phyloP scores from a whole-genome alignment of 805 yeast genomes.

The Candida boidinii region DNA sequence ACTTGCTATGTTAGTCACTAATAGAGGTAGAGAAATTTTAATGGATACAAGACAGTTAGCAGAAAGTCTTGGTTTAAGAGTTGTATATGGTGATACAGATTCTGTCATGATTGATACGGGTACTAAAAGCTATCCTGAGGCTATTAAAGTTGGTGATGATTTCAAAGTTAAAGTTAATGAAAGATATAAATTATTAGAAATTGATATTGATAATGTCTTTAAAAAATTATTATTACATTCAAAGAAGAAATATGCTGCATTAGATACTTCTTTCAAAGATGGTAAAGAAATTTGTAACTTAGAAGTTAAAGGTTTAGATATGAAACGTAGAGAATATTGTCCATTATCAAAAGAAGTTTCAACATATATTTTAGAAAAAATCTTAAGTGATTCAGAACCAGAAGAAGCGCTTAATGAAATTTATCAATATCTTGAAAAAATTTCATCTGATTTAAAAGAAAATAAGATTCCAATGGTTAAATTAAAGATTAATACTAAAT shows the following conservation, averaged over 20 bases:
- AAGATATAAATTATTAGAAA: conserved; percentile 77
- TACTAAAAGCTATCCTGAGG: conserved; percentile 57
- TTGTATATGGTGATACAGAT: conserved; percentile 97
- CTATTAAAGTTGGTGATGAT: conserved; percentile 72
- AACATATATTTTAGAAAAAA: conserved; percentile 58
- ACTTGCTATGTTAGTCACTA: conserved; percentile 89
- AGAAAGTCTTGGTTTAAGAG: conserved; percentile 72
- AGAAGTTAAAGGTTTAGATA: conserved; percentile 94
- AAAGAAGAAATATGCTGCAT: conserved; percentile 97
- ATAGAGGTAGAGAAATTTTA: conserved; percentile 90
- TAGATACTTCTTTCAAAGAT: conserved; percentile 34
- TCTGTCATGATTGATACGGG: conserved; percentile 98
- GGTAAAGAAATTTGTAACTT: conserved; percentile 52
- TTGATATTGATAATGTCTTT: conserved; percentile 92
- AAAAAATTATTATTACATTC: conserved; percentile 78
- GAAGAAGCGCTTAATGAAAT: conserved; percentile 67
- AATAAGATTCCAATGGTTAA: conserved; percentile 59
- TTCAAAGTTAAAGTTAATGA: conserved; percentile 85
- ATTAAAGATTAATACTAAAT: conserved; percentile 73
- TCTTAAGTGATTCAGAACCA: conserved; percentile 66
- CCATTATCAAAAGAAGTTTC: conserved; percentile 88
- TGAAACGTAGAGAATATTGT: conserved; percentile 95
- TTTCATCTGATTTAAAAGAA: conserved; percentile 46
- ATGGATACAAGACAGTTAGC: conserved; percentile 91
- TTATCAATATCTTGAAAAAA: conserved; percentile 60